Base-by-base conservation (phyloP, 2,329 filamentous ascomycete species). In the Pseudopithomyces maydicus region DNA sequence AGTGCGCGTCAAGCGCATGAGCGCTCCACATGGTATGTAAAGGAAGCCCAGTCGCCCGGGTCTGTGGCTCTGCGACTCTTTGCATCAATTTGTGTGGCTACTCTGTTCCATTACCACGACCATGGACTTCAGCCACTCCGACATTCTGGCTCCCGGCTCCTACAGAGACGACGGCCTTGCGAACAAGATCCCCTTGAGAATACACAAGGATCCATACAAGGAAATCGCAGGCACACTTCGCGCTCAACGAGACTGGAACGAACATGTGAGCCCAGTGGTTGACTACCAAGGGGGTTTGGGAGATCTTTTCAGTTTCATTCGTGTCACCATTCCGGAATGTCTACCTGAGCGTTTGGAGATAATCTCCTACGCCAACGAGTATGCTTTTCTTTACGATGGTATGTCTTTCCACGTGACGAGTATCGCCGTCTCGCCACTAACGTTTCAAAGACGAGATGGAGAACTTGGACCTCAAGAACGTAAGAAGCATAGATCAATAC, bases 311-410 rank as follows among this genome's bases (percentile, higher is more conserved):
- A 69, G 52, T 45, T 77, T 78, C 55, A 70, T 77, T 7, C 50
- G 56, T 2, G 67, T 70, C 2, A 61, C 74, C 0, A 57, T 78
- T 14, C 76, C 76, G 3, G 77, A 79, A 47, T 75, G 72, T 42
- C 59, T 75, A 2, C 76, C 76, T 2, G 74, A 78, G n/a, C 62
- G 77, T 20, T 62, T 79, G 2, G 75, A 78, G 56, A 66, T 77
- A 19, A 57, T 77, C 26, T 71, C 69, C 2, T 79, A 78, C 56
- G 73, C 73, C 1, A 75, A 76, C 36, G 77, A 79, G 55, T 78
- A 74, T 56, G 75, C 69, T 1, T 78, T 79, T 52, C 66, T 79
- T 6, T 69, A 78, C 59, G 77, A 79, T 57, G 72, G 71, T 73
- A 64, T 35, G 56, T 22, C 12, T 12, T 7, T 10, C 7, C 39